phyloP scores from a whole-genome alignment of 306 rosid species.

The Cucumis cinereus region DNA sequence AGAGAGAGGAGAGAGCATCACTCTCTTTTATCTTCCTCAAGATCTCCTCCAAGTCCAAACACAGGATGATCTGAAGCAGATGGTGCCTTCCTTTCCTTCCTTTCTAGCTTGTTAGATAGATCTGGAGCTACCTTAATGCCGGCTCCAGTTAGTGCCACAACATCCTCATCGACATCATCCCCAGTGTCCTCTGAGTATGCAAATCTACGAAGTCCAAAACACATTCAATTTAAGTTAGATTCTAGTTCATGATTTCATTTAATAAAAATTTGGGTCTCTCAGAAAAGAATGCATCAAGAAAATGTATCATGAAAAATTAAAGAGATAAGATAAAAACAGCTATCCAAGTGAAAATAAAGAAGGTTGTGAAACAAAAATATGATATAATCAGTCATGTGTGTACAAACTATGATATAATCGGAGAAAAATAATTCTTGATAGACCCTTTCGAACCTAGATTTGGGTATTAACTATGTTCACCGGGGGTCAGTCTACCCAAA shows the following conservation, averaged over 20 bases:
- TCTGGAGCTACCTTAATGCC: conserved; percentile 26
- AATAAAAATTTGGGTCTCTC: background rate
- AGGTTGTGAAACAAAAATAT: background rate
- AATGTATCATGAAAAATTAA: background rate
- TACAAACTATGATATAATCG: background rate
- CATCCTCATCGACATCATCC: conserved; percentile 79
- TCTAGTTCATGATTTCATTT: background rate
- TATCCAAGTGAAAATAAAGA: background rate
- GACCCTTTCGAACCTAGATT: background rate
- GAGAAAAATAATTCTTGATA: background rate
- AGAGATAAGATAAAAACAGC: background rate
- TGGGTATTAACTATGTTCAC: background rate
- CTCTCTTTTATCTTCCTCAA: conserved; percentile 90
- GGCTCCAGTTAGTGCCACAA: conserved; percentile 54
- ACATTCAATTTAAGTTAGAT: background rate
- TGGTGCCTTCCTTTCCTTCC: conserved; percentile 39
- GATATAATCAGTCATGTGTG: background rate
- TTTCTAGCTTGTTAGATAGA: conserved; percentile 22
- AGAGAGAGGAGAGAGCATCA: background rate
- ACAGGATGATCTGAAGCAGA: conserved; percentile 27
- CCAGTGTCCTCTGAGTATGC: conserved; percentile 44
- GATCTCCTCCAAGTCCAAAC: conserved; percentile 47
- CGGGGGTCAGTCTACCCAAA: background rate
- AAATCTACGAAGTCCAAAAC: background rate
- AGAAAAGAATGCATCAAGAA: background rate